A percentile compares a stretch with the other conserved stretches of the same genome.
phyloP scores from a whole-genome alignment of 163 green algal genomes.

The Prototheca wickerhamii region DNA sequence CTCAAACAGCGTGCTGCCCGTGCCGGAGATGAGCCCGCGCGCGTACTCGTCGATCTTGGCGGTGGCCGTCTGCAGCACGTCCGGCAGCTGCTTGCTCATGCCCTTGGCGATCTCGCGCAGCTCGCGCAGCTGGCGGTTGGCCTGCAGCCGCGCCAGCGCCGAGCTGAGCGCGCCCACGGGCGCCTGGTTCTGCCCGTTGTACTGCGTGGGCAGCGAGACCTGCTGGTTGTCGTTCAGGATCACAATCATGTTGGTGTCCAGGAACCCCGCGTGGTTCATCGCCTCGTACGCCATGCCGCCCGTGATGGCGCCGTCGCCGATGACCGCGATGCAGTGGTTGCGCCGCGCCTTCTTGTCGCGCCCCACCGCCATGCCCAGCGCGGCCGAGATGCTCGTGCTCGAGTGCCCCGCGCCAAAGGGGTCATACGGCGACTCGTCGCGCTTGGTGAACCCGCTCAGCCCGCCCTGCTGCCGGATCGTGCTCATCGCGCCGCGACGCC shows the following conservation, averaged over 20 bases:
- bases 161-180: constrained; percentile 89
- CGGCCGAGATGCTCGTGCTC: constrained; percentile 91
- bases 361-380: constrained; percentile 93
- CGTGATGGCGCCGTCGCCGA: constrained; percentile 97
- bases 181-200: constrained; percentile 90
- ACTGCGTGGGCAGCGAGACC: constrained; percentile 96
- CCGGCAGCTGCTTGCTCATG: constrained; percentile 92
- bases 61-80: constrained; percentile 80
- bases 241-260: constrained; percentile 99
- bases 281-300: constrained; percentile 98
- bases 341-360: constrained; percentile 78
- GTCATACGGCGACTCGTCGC: constrained; percentile 90
- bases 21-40: constrained; percentile 95
- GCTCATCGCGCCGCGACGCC: constrained; percentile 73
- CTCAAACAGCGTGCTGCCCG: constrained; percentile 93
- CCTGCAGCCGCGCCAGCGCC: constrained; percentile 74
- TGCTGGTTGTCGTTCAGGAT: constrained; percentile 99
- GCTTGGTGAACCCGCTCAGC: constrained; percentile 94
- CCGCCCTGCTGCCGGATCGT: constrained; percentile 88
- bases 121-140: constrained; percentile 89
- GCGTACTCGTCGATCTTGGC: constrained; percentile 99
- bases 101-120: constrained; percentile 96
- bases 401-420: constrained; percentile 94
- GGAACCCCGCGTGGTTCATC: constrained; percentile 99
- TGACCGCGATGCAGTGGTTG: constrained; percentile 92